phyloP scores from a whole-genome alignment of 306 rosid genomes.

The Rubus parviflorus region DNA sequence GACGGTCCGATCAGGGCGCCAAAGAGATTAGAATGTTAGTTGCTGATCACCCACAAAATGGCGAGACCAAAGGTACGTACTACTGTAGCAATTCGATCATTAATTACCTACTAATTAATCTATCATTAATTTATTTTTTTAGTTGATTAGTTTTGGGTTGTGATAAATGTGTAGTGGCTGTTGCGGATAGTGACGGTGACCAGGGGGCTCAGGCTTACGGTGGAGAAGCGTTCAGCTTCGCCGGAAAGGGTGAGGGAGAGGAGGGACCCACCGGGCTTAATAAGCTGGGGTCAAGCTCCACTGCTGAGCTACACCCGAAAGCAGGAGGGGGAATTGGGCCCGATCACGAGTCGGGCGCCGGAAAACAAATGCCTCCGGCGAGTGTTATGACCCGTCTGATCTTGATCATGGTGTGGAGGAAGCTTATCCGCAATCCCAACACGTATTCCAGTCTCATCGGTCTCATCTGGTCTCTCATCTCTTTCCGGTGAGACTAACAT shows the following conservation, averaged over 20 bases:
- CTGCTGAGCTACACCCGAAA: conserved; percentile 77
- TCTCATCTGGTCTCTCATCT: conserved; percentile 78
- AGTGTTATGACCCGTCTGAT: conserved; percentile 96
- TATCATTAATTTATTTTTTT: background rate
- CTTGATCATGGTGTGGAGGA: conserved; percentile 96
- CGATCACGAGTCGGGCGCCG: conserved; percentile 18
- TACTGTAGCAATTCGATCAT: background rate
- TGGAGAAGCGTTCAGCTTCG: conserved; percentile 61
- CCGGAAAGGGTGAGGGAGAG: conserved; percentile 42
- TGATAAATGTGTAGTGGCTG: conserved; percentile 7
- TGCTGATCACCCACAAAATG: conserved; percentile 72
- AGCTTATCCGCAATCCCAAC: conserved; percentile 96
- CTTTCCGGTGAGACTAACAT: conserved; percentile 61
- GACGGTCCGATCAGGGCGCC: conserved; percentile 88
- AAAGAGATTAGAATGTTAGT: conserved; percentile 96
- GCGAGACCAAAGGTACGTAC: conserved; percentile 63
- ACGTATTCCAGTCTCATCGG: conserved; percentile 97
- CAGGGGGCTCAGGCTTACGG: conserved; percentile 30
- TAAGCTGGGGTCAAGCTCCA: conserved; percentile 71
- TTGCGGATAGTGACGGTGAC: conserved; percentile 34
- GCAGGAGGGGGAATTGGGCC: conserved; percentile 27
- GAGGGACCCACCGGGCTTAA: conserved; percentile 57
- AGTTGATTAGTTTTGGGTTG: background rate
- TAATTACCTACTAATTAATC: background rate
- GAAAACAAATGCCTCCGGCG: conserved; percentile 95